A percentile compares a stretch with the other conserved stretches of the same genome.
Evolutionary conservation across 805 yeast genomes (phyloP).

Genomic region (Suhomyces faveliae): DNA sequence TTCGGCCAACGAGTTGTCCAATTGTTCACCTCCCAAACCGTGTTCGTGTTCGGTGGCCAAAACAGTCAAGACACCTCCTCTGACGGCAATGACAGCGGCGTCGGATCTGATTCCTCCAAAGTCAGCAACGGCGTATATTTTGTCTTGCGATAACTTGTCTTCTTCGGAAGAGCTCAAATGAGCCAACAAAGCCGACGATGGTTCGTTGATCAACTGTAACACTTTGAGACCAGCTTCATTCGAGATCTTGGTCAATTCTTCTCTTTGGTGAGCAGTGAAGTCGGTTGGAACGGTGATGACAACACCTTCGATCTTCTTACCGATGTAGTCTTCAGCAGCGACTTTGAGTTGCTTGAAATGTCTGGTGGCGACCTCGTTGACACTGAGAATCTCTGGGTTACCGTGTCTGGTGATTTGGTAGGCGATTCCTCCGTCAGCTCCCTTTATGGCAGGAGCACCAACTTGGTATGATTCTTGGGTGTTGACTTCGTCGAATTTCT

Average conservation of each 20-base stretch:
- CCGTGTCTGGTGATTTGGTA: conserved; percentile 57
- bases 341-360: conserved; percentile 77
- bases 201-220: conserved; percentile 87
- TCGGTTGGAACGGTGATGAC: conserved; percentile 91
- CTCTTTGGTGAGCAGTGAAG: conserved; percentile 71
- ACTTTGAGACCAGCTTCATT: conserved; percentile 73
- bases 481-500: conserved; percentile 67
- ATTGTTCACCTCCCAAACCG: conserved; percentile 82
- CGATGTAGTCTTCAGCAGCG: conserved; percentile 93
- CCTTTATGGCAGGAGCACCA: conserved; percentile 60
- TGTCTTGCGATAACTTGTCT: conserved; percentile 56
- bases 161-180: conserved; percentile 56
- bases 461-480: conserved; percentile 51
- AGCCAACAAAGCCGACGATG: conserved; percentile 86
- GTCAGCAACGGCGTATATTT: conserved; percentile 87
- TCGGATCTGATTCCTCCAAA: conserved; percentile 96
- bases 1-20: conserved; percentile 78
- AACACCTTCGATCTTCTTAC: conserved; percentile 73
- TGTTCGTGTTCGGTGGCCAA: conserved; percentile 81
- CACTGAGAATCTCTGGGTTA: conserved; percentile 54
- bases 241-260: conserved; percentile 59
- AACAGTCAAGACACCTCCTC: conserved; percentile 92
- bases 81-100: conserved; percentile 87
- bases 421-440: conserved; percentile 62
- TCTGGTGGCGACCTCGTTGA: conserved; percentile 78